These are phyloP conservation scores for Phaeophleospora eucalypticola DNA, from an alignment of 2,329 filamentous ascomycete genomes.

Conservation along the genomic window DNA sequence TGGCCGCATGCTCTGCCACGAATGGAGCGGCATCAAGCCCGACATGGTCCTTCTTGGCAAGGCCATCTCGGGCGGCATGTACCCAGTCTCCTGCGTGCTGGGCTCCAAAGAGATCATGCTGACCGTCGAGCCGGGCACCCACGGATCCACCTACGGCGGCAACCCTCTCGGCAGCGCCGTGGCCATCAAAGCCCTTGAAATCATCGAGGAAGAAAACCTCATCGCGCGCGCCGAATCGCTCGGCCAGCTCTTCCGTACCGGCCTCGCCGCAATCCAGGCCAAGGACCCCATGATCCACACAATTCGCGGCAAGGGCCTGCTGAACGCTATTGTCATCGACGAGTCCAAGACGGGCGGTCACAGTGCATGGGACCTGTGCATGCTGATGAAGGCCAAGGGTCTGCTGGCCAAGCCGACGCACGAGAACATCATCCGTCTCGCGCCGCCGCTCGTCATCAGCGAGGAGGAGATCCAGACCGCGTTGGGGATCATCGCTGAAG, in stretches of 20 bases:
- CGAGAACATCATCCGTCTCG: constrained; percentile 95
- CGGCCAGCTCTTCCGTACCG: constrained; percentile 77
- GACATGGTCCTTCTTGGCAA: constrained; percentile 94
- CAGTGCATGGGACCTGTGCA: constrained; percentile 92
- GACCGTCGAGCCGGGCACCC: constrained; percentile 90
- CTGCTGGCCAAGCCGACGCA: constrained; percentile 96
- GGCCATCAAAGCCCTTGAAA: constrained; percentile 88
- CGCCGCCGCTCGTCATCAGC: constrained; percentile 91
- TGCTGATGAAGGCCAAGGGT: constrained; percentile 93
- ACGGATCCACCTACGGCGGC: constrained; percentile 96
- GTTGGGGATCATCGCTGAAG: constrained; percentile 73
- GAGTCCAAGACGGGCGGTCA: constrained; percentile 80
- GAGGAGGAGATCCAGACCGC: constrained; percentile 79
- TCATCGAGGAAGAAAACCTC: constrained; percentile 87
- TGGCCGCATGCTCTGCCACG: constrained; percentile 85
- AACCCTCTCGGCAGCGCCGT: constrained; percentile 95
- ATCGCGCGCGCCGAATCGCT: constrained; percentile 76
- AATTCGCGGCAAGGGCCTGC: constrained; percentile 84
- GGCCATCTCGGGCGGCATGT: constrained; percentile 97
- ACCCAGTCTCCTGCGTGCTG: constrained; percentile 93
- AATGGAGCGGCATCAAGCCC: constrained; percentile 93
- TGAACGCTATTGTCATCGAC: constrained; percentile 96
- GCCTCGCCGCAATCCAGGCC: constrained; percentile 64
- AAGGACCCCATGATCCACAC: constrained; percentile 70
- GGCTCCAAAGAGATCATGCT: constrained; percentile 89